Evolutionary conservation across 1,284 basidiomycete species (phyloP).

Genomic region (Tilletia horrida): DNA sequence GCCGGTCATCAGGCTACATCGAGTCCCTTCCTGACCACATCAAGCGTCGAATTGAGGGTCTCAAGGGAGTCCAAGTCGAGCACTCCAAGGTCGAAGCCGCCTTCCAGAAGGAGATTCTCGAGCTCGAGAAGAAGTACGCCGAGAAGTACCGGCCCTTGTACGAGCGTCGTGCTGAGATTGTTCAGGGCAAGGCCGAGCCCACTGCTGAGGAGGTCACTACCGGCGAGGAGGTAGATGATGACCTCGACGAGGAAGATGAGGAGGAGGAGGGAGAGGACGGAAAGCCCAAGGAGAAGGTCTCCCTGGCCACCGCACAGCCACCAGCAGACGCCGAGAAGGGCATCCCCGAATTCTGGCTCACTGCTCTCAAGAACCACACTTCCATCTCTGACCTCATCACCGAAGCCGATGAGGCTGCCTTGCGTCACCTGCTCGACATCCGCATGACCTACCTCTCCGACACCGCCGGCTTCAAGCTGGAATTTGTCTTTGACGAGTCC

Average conservation of each 20-base stretch:
- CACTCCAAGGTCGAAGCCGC: slow-evolving; percentile 88
- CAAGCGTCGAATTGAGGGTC: slow-evolving; percentile 79
- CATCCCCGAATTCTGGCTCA: slow-evolving; percentile 97
- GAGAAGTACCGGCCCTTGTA: slow-evolving; percentile 80
- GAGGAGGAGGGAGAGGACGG: slow-evolving; percentile 58
- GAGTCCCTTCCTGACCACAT: slow-evolving; percentile 79
- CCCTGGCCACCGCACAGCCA: slow-evolving; percentile 56
- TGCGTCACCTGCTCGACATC: slow-evolving; percentile 69
- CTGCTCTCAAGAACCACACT: slow-evolving; percentile 85
- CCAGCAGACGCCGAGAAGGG: slow-evolving; percentile 60
- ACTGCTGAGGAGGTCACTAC: slow-evolving; percentile 78
- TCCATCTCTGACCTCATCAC: slow-evolving; percentile 85
- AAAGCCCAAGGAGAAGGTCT: slow-evolving; percentile 36
- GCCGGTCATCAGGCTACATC: slow-evolving; percentile 78
- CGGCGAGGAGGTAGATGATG: slow-evolving; percentile 65
- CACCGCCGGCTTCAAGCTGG: slow-evolving; percentile 80
- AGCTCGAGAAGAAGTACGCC: slow-evolving; percentile 96
- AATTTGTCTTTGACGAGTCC: slow-evolving; percentile 68
- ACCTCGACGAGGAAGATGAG: slow-evolving; percentile 62
- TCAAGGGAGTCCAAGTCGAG: slow-evolving; percentile 91
- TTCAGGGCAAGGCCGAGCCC: slow-evolving; percentile 72
- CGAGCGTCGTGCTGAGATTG: slow-evolving; percentile 78
- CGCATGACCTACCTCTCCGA: slow-evolving; percentile 69
- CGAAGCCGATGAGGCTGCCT: slow-evolving; percentile 76
- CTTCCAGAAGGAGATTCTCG: slow-evolving; percentile 93